These are phyloP conservation scores for Vitis cinerea DNA, from an alignment of 164 flowering plant species.

Conservation along the genomic window DNA sequence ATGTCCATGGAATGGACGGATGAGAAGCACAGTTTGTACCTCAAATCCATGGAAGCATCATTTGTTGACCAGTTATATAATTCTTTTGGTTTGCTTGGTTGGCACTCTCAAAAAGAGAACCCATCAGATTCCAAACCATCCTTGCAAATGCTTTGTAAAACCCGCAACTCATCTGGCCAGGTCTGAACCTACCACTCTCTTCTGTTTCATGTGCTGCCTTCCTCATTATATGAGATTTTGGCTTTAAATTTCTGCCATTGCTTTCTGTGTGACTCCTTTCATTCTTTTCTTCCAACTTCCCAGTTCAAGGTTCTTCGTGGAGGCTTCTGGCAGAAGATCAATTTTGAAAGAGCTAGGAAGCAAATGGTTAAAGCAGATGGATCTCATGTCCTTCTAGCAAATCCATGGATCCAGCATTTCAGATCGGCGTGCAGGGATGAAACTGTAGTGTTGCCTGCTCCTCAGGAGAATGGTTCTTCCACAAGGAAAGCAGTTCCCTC, in stretches of 20 bases:
- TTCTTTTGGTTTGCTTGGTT: slow-evolving; percentile 31
- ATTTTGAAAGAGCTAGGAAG: slow-evolving; percentile 36
- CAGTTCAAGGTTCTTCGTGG: slow-evolving; percentile 66
- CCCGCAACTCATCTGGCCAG: slow-evolving; percentile 46
- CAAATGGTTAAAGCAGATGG: slow-evolving; percentile 16
- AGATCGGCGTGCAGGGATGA: slow-evolving; percentile 20
- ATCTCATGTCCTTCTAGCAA: slow-evolving; percentile 18
- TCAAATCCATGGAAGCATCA: slow-evolving; percentile 80
- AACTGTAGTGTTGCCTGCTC: slow-evolving; percentile 11
- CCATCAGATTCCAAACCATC: slow-evolving; percentile 20
- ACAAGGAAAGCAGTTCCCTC: slow-evolving; percentile 5
- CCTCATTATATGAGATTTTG: neutral
- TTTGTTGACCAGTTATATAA: slow-evolving; percentile 60
- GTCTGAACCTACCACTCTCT: slow-evolving; percentile 25
- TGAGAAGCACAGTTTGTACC: slow-evolving; percentile 83
- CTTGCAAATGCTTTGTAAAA: slow-evolving; percentile 10
- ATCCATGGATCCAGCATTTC: slow-evolving; percentile 64
- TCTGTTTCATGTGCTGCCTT: slow-evolving; percentile 3
- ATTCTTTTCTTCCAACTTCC: slow-evolving; percentile 19
- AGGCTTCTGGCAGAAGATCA: slow-evolving; percentile 57
- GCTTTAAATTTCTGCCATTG: neutral
- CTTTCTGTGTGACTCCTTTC: neutral
- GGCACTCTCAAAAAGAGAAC: slow-evolving; percentile 21
- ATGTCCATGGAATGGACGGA: slow-evolving; percentile 69
- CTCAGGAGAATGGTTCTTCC: slow-evolving; percentile 17